These are phyloP conservation scores for Penicillium brasilianum DNA, from an alignment of 2,329 filamentous ascomycete species.

Conservation along the genomic window DNA sequence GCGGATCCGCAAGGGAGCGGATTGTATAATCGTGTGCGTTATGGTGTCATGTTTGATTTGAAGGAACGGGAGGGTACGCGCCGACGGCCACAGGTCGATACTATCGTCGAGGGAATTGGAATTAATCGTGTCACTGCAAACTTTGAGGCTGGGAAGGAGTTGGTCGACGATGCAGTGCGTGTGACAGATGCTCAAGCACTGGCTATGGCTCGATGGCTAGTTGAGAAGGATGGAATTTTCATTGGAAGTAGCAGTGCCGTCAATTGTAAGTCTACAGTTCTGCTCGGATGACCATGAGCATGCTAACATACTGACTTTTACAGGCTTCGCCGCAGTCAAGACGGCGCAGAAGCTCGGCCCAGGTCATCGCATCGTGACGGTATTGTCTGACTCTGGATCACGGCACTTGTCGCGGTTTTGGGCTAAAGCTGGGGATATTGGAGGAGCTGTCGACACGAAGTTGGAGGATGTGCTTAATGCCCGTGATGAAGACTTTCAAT, in stretches of 20 bases:
- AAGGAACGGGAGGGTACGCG: constrained; percentile 92
- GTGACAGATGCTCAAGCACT: constrained; percentile 89
- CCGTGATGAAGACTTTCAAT: constrained; percentile 38
- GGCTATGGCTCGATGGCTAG: constrained; percentile 93
- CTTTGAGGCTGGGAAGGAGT: constrained; percentile 81
- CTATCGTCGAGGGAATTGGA: constrained; percentile 93
- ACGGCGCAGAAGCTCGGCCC: constrained; percentile 54
- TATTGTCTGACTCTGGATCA: constrained; percentile 57
- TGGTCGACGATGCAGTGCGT: constrained; percentile 87
- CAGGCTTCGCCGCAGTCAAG: constrained; percentile 55
- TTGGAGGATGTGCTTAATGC: constrained; percentile 53
- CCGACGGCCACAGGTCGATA: constrained; percentile 88
- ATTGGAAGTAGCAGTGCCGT: constrained; percentile 94
- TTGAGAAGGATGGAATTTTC: constrained; percentile 94
- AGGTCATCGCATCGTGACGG: constrained; percentile 55
- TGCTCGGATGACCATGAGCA: constrained; percentile 14
- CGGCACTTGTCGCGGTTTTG: constrained; percentile 59
- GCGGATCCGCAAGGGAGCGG: constrained; percentile 95
- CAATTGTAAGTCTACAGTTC: constrained; percentile 67
- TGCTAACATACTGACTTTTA: constrained; percentile 21
- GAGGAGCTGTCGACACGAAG: constrained; percentile 51
- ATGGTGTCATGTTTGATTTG: constrained; percentile 92
- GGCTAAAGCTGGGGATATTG: constrained; percentile 54
- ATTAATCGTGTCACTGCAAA: constrained; percentile 94
- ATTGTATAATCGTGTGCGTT: constrained; percentile 86